Evolutionary conservation across 2,329 filamentous ascomycete genomes (phyloP), one percentile per base, ranked within the genome.

Genomic region (Rhinocladiella mackenziei): DNA sequence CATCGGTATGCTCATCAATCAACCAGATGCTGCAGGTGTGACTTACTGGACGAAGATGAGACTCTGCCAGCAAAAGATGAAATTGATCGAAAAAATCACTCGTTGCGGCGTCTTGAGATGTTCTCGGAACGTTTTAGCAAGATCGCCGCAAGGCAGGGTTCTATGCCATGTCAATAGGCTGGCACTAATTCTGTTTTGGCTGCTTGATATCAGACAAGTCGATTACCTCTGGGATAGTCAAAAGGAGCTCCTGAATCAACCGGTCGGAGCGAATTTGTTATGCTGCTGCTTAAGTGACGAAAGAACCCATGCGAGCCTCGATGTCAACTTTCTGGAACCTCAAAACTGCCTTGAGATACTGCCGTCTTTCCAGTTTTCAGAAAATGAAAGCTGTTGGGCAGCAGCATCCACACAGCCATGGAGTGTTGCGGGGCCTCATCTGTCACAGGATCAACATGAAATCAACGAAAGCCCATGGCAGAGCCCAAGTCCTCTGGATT

Each of bases 151-250:
- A 3, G 3, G 10, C 9, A 31, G 37, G 31, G 26, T 39, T 11
- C 23, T 31, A 15, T 39, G 26, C 26, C 26, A 7, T 18, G 31
- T 39, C 25, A 4, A 13, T 6, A 36, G 33, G 33, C 18, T 36
- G 13, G 33, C 9, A 17, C 33, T 36, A 17, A 36, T 36, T 36
- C 17, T 36, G 33, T 36, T 36, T 15, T 36, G 33, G 33, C 33
- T 36, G 33, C 33, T 36, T 8, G 33, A 36, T 36, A 36, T 36
- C 17, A 20, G 33, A 20, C 10, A 26, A 26, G 23, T 26, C 7
- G 11, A 26, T 26, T 26, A 26, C 23, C 23, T 26, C 23, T 26
- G 23, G 23, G 11, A 11, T 11, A 7, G 23, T 11, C 23, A 26
- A 11, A 26, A 26, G 11, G 23, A 26, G 11, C 7, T 26, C 11